These are phyloP conservation scores for Davidsoniella virescens DNA, from an alignment of 2,329 filamentous ascomycete species.

Conservation along the genomic window DNA sequence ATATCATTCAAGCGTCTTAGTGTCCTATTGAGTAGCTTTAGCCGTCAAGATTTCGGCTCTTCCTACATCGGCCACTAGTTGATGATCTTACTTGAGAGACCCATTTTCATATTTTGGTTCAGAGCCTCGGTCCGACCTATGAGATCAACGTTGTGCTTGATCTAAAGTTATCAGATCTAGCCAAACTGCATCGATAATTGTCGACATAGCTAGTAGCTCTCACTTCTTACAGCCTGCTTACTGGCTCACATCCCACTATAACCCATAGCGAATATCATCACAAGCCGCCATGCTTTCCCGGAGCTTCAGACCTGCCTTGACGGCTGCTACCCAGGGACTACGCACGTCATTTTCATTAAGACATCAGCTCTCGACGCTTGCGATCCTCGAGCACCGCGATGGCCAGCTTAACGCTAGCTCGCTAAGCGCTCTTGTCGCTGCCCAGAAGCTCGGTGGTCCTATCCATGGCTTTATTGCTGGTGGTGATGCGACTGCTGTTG, in stretches of 20 bases:
- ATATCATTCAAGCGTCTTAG: too few species aligned
- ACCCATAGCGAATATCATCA: not conserved
- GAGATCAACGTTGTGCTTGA: not conserved
- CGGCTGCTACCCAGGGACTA: slow-evolving; percentile 4
- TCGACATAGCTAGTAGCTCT: not conserved
- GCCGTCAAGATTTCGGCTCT: not conserved
- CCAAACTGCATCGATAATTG: not conserved
- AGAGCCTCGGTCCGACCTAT: slow-evolving; percentile 6
- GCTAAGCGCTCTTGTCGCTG: slow-evolving; percentile 71
- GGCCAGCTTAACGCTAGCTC: slow-evolving; percentile 74
- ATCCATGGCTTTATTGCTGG: slow-evolving; percentile 83
- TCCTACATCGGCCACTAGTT: slow-evolving; percentile 10
- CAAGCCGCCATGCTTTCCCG: slow-evolving; percentile 6
- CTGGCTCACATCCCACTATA: not conserved
- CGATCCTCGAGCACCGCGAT: slow-evolving; percentile 81
- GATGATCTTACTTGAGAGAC: slow-evolving; percentile 2
- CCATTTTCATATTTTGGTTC: slow-evolving; percentile 6
- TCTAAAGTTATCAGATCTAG: not conserved
- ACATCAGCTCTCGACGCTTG: slow-evolving; percentile 59
- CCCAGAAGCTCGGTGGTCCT: slow-evolving; percentile 67
- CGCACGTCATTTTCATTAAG: slow-evolving; percentile 3
- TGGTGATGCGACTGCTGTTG: slow-evolving; percentile 54
- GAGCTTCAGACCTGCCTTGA: slow-evolving; percentile 10
- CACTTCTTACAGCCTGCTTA: not conserved
- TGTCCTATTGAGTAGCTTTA: not conserved